Conservation (phyloP, 257 asterid genomes). For the Nicotiana knightiana region DNA sequence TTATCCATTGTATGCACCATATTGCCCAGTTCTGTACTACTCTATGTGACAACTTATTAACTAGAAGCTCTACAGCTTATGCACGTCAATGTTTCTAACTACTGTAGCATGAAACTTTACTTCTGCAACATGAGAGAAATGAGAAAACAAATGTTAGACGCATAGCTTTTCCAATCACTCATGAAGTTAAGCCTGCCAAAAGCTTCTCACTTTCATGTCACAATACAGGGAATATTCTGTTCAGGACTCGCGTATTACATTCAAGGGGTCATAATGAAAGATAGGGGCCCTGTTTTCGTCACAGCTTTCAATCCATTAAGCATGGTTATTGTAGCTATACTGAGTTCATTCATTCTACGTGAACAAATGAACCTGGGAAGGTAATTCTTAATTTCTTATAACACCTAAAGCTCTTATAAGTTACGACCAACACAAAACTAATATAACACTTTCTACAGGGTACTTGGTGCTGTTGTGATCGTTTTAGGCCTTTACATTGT, state of each 20-base stretch:
- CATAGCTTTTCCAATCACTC: neutral
- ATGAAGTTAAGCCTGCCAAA: neutral
- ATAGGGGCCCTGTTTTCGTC: constrained; percentile 84
- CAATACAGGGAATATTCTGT: constrained; percentile 72
- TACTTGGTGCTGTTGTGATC: constrained; percentile 71
- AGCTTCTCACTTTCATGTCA: neutral
- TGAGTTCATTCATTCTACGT: constrained; percentile 70
- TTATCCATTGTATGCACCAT: neutral
- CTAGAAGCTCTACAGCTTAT: neutral
- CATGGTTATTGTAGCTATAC: constrained; percentile 79
- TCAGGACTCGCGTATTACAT: constrained; percentile 83
- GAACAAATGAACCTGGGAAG: constrained; percentile 82
- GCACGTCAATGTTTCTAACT: neutral
- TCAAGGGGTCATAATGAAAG: constrained; percentile 81
- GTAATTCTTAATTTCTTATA: constrained; percentile 31
- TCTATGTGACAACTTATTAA: neutral
- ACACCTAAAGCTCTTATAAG: neutral
- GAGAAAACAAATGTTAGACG: neutral
- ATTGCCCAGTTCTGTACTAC: neutral
- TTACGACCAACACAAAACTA: neutral
- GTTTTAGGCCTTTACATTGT: constrained; percentile 81
- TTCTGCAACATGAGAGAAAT: neutral
- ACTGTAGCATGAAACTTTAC: neutral
- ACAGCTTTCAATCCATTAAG: constrained; percentile 81
- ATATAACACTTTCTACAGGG: constrained; percentile 32